Percentiles rank a stretch among this genome's conserved stretches.
These are phyloP conservation scores for Cotoneaster glaucophyllus DNA, from an alignment of 306 rosid species.

Conservation along the genomic window DNA sequence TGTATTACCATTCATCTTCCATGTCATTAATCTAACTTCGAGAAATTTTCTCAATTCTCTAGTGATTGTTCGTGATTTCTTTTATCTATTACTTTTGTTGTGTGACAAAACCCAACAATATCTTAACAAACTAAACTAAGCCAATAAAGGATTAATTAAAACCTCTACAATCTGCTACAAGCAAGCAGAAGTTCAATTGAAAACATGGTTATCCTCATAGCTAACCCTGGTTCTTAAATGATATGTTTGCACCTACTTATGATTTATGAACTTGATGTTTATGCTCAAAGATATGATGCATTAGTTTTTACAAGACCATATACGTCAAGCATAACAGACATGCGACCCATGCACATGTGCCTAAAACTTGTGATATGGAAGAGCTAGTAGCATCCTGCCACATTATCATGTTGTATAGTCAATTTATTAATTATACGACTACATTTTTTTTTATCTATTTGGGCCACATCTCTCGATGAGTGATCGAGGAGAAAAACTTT, in stretches of 20 bases:
- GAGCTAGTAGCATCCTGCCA: neutral
- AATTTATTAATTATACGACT: neutral
- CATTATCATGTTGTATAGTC: slow-evolving; percentile 7
- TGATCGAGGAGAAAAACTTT: no score
- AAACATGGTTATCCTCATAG: neutral
- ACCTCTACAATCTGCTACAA: neutral
- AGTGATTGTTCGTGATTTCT: no score
- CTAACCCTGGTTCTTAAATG: neutral
- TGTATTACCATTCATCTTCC: no score
- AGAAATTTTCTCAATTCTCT: no score
- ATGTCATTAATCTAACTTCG: no score
- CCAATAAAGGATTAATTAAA: neutral
- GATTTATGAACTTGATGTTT: no score
- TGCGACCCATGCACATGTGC: slow-evolving; percentile 1
- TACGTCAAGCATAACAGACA: neutral
- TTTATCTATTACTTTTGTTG: no score
- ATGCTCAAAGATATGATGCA: neutral
- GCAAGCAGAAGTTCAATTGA: no score
- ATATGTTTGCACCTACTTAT: no score
- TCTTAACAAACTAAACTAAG: neutral
- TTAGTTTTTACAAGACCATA: neutral
- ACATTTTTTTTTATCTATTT: neutral
- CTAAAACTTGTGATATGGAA: slow-evolving; percentile 12
- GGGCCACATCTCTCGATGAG: neutral
- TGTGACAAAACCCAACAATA: no score